Conservation (phyloP, 768 basidiomycete species). For the Mrakia hoshinonis region DNA sequence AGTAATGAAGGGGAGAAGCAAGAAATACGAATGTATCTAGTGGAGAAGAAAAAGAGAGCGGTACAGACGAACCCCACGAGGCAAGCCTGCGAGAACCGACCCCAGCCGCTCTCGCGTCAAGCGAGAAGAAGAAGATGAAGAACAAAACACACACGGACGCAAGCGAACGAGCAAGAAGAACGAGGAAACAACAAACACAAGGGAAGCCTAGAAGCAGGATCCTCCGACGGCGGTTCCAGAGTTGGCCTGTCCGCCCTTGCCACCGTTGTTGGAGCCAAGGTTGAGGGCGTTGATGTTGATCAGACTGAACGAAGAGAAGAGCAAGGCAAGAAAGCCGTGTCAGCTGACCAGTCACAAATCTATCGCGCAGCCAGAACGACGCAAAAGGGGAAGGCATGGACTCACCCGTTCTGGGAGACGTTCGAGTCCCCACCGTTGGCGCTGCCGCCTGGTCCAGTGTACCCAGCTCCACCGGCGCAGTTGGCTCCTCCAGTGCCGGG, state of each 20-base stretch:
- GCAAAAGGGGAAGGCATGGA: background rate
- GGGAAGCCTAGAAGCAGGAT: background rate
- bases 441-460: slow-evolving; percentile 10
- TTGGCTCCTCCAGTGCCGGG: slow-evolving; percentile 30
- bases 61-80: no score
- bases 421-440: slow-evolving; percentile 31
- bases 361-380: background rate
- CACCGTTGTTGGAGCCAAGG: slow-evolving; percentile 35
- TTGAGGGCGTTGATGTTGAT: slow-evolving; percentile 36
- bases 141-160: background rate
- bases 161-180: background rate
- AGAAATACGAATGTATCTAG: no score
- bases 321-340: background rate
- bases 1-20: no score
- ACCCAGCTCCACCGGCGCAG: slow-evolving; percentile 4
- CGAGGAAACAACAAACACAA: background rate
- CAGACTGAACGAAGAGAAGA: slow-evolving; percentile 25
- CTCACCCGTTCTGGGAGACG: background rate
- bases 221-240: slow-evolving; percentile 35
- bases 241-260: slow-evolving; percentile 33
- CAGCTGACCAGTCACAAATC: background rate
- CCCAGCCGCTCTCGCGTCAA: no score
- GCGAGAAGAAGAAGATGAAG: no score
- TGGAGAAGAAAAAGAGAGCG: no score
- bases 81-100: no score